Conservation (phyloP, 495 filamentous ascomycete species). For the Neurospora sp. region DNA sequence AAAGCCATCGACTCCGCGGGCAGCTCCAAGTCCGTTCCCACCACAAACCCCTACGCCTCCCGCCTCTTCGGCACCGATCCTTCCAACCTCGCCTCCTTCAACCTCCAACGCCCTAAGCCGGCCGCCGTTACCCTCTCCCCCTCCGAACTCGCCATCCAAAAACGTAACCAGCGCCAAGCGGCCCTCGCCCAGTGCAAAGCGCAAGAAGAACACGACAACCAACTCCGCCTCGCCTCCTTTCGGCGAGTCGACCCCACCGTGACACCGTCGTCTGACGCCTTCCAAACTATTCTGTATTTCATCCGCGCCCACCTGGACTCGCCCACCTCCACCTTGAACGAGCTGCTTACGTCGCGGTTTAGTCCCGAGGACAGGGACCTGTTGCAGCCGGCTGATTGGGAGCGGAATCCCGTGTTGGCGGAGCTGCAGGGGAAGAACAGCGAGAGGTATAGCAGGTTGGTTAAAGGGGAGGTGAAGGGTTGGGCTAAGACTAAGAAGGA, state of each 20-base stretch:
- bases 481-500: not conserved
- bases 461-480: constrained; percentile 1
- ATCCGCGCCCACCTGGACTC: constrained; percentile 2
- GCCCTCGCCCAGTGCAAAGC: not conserved
- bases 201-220: constrained; percentile 1
- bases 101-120: not conserved
- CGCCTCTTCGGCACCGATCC: not conserved
- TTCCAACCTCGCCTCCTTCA: not conserved
- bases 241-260: constrained; percentile 11
- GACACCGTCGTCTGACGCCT: constrained; percentile 3
- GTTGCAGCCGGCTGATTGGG: constrained; percentile 7
- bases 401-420: constrained; percentile 5
- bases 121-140: not conserved
- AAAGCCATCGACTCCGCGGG: not conserved
- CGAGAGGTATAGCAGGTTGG: constrained; percentile 8
- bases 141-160: not conserved
- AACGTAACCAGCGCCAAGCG: not conserved
- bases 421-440: constrained; percentile 12
- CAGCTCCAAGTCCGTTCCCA: not conserved
- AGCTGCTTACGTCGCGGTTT: constrained; percentile 10
- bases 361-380: constrained; percentile 7
- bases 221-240: not conserved
- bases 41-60: not conserved
- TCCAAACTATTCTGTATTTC: not conserved
- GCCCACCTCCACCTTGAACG: constrained; percentile 2